Percentiles rank a stretch among this genome's conserved stretches.
Evolutionary conservation across 257 asterid species (phyloP).

Genomic region (Scutellaria minor): DNA sequence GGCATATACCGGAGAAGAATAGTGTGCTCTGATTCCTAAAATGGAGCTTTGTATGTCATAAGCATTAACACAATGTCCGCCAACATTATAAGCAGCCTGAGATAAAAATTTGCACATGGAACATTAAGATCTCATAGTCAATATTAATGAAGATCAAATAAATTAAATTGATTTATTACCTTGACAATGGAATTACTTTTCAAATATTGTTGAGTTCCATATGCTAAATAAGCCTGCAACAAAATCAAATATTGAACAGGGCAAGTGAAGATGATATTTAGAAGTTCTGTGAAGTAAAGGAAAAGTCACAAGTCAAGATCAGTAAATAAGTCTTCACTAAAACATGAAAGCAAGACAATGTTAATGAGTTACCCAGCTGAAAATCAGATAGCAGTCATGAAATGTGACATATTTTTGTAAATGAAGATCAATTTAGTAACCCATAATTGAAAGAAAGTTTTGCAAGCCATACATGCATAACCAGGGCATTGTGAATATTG

Average conservation of each 20-base stretch:
- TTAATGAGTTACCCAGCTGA: slow-evolving; percentile 9
- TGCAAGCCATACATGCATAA: slow-evolving; percentile 76
- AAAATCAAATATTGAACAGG: slow-evolving; percentile 23
- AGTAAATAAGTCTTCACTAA: slow-evolving; percentile 8
- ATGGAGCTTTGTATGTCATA: slow-evolving; percentile 76
- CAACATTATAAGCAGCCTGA: slow-evolving; percentile 92
- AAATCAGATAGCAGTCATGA: not conserved
- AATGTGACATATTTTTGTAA: not conserved
- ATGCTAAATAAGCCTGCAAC: slow-evolving; percentile 86
- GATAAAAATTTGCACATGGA: slow-evolving; percentile 15
- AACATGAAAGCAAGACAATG: slow-evolving; percentile 1
- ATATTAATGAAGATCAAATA: not conserved
- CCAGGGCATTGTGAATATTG: slow-evolving; percentile 86
- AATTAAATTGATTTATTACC: slow-evolving; percentile 43
- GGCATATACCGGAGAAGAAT: slow-evolving; percentile 71
- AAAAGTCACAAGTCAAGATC: not conserved
- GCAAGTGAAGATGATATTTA: not conserved
- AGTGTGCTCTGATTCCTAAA: slow-evolving; percentile 79
- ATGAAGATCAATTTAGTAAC: not conserved
- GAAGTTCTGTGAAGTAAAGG: not conserved
- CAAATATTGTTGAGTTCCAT: slow-evolving; percentile 76
- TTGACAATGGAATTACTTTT: slow-evolving; percentile 67
- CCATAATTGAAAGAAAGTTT: slow-evolving; percentile 28
- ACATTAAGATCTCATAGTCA: slow-evolving; percentile 31
- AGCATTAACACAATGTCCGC: slow-evolving; percentile 87